Percentiles rank a stretch among this genome's conserved stretches.
These are phyloP conservation scores for Epichloe sylvatica DNA, from an alignment of 2,329 filamentous ascomycete species.

Conservation along the genomic window DNA sequence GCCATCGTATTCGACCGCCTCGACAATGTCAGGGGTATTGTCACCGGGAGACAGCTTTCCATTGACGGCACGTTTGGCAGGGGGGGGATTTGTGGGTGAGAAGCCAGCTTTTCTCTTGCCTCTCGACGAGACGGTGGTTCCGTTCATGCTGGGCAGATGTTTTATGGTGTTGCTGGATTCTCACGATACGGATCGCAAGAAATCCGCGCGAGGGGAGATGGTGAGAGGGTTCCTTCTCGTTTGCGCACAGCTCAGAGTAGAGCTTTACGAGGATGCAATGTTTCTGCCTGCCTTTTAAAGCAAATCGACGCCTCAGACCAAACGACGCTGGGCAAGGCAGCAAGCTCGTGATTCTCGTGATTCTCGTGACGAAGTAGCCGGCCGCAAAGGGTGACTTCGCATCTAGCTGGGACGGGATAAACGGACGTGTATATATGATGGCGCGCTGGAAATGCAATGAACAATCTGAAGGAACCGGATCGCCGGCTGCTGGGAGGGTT, in stretches of 20 bases:
- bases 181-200: conserved; percentile 3
- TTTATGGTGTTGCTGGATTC: neutral
- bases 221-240: neutral
- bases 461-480: neutral
- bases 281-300: neutral
- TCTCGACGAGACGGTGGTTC: conserved; percentile 25
- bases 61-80: conserved; percentile 26
- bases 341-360: conserved; percentile 6
- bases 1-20: conserved; percentile 23
- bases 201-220: conserved; percentile 1
- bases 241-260: neutral
- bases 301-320: neutral
- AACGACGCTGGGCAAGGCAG: conserved; percentile 1
- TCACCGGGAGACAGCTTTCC: conserved; percentile 36
- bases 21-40: conserved; percentile 30
- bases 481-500: conserved; percentile 6
- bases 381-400: conserved; percentile 13
- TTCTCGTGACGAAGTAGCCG: conserved; percentile 6
- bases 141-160: conserved; percentile 26
- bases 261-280: neutral
- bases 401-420: conserved; percentile 10
- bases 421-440: too few species aligned
- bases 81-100: conserved; percentile 23
- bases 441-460: conserved; percentile 3
- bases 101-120: conserved; percentile 39